phyloP scores from a whole-genome alignment of 768 basidiomycete species.

The Tephrocybe sp. region DNA sequence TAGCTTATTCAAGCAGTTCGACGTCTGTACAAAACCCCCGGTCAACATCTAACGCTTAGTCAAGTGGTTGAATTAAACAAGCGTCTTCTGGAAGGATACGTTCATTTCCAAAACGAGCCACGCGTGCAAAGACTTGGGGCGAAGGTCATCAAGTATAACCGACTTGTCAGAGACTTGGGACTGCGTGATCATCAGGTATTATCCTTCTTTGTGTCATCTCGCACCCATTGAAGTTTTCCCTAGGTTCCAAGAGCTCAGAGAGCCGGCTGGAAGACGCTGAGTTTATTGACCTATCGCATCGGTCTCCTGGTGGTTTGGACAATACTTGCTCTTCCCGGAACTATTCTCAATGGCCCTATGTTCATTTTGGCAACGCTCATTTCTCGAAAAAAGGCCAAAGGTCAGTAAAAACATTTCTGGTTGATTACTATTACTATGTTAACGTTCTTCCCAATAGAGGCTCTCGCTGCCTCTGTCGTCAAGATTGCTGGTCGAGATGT shows the following conservation, averaged over 20 bases:
- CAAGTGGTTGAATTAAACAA: constrained; percentile 95
- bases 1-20: constrained; percentile 96
- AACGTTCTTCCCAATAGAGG: constrained; percentile 54
- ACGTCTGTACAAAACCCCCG: constrained; percentile 90
- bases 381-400: constrained; percentile 86
- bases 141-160: constrained; percentile 88
- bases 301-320: constrained; percentile 80
- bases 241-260: constrained; percentile 87
- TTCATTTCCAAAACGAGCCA: constrained; percentile 90
- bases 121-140: constrained; percentile 76
- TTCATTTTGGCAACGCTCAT: constrained; percentile 88
- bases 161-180: constrained; percentile 82
- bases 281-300: constrained; percentile 80
- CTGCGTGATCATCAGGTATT: constrained; percentile 88
- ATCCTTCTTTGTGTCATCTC: neutral
- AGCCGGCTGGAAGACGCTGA: constrained; percentile 82
- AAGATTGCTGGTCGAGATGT: constrained; percentile 97
- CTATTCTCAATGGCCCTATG: constrained; percentile 89
- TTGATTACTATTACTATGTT: neutral
- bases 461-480: constrained; percentile 91
- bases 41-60: constrained; percentile 88
- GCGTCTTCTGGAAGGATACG: constrained; percentile 90
- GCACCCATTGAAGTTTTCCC: constrained; percentile 1
- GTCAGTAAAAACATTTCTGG: constrained; percentile 30
- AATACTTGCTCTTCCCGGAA: constrained; percentile 83